Evolutionary conservation across 2,329 filamentous ascomycete species (phyloP).

Genomic region (Teratosphaeria zuluensis): DNA sequence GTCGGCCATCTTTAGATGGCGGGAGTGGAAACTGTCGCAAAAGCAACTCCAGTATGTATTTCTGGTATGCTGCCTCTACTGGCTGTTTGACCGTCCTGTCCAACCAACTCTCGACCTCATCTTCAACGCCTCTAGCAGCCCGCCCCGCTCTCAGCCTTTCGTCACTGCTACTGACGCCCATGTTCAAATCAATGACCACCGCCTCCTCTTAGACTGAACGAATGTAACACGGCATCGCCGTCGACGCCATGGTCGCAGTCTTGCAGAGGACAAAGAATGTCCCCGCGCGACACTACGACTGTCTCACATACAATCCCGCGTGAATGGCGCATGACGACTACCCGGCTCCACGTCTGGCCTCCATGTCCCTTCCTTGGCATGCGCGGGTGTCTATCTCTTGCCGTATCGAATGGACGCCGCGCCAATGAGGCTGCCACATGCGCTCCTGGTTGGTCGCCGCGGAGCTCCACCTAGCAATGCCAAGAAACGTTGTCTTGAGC

Average conservation of each 20-base stretch:
- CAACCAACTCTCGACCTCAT: constrained; percentile 8
- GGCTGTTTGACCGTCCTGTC: constrained; percentile 9
- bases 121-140: not conserved
- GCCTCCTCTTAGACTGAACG: not conserved
- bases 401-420: not conserved
- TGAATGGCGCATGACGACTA: not conserved
- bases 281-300: not conserved
- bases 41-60: constrained; percentile 39
- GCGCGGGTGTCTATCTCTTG: not conserved
- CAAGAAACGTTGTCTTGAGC: not conserved
- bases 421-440: not conserved
- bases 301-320: not conserved
- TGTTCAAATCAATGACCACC: not conserved
- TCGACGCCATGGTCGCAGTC: not conserved
- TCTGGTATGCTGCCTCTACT: constrained; percentile 14
- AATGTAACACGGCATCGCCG: not conserved
- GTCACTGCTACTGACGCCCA: not conserved
- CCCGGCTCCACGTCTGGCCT: not conserved
- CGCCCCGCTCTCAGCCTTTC: not conserved
- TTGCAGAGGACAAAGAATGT: not conserved
- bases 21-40: constrained; percentile 63
- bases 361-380: not conserved
- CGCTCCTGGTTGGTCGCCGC: not conserved
- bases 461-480: not conserved
- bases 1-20: constrained; percentile 69